A percentile compares a stretch with the other conserved stretches of the same genome.
Evolutionary conservation across 306 rosid genomes (phyloP).

Genomic region (Myrica gale): DNA sequence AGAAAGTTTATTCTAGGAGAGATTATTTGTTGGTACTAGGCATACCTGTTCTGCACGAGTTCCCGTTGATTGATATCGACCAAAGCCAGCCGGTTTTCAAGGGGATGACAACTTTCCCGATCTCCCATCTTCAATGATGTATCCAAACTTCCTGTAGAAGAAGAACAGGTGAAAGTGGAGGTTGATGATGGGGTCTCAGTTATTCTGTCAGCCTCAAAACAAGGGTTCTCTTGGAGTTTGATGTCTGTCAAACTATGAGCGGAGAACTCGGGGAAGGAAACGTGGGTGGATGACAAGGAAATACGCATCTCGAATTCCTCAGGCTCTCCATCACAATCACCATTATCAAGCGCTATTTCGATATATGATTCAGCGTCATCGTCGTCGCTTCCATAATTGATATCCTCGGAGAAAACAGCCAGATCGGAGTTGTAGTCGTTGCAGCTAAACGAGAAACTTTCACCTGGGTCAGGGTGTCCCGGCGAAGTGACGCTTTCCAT

Average conservation of each 20-base stretch:
- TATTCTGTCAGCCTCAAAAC: background rate
- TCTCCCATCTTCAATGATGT: background rate
- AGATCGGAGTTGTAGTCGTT: slow-evolving; percentile 21
- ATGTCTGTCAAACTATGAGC: background rate
- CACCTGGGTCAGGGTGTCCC: slow-evolving; percentile 2
- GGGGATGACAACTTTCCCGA: background rate
- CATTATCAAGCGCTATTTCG: slow-evolving; percentile 39
- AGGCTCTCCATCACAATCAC: background rate
- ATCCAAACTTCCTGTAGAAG: background rate
- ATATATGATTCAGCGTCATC: slow-evolving; percentile 43
- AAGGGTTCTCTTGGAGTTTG: background rate
- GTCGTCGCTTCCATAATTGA: background rate
- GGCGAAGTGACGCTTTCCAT: background rate
- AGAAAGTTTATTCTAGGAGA: too few relatives aligned
- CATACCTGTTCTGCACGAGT: background rate
- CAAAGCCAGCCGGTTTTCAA: background rate
- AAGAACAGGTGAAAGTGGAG: slow-evolving; percentile 13
- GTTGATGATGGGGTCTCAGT: slow-evolving; percentile 3
- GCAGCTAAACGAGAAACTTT: slow-evolving; percentile 35
- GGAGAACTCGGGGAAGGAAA: slow-evolving; percentile 23
- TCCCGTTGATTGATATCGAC: background rate
- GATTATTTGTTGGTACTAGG: background rate
- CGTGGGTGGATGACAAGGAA: slow-evolving; percentile 15
- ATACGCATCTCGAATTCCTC: slow-evolving; percentile 39
- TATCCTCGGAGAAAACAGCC: slow-evolving; percentile 24